Evolutionary conservation across 139 green algal genomes (phyloP).

Genomic region (Picochlorum costavermella): DNA sequence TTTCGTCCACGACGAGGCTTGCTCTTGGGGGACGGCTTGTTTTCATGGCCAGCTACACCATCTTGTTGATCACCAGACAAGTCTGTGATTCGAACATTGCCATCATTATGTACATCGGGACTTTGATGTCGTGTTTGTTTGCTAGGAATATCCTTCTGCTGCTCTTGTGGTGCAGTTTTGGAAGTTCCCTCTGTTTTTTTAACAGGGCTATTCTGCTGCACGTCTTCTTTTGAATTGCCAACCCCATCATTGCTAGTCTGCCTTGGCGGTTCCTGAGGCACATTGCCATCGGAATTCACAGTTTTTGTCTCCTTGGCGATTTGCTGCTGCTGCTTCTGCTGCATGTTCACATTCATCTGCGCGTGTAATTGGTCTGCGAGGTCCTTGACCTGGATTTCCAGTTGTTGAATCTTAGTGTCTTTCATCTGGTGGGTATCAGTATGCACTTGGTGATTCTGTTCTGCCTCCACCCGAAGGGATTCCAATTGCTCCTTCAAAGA

Average conservation of each 20-base stretch:
- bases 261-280: too few species aligned
- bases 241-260: too few species aligned
- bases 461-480: not conserved
- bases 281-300: not conserved
- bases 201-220: too few species aligned
- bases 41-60: not conserved
- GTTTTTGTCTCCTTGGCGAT: not conserved
- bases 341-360: not conserved
- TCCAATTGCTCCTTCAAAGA: not conserved
- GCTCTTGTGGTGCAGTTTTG: too few species aligned
- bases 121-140: too few species aligned
- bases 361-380: not conserved
- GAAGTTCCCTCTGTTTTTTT: too few species aligned
- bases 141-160: too few species aligned
- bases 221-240: too few species aligned
- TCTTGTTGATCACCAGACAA: not conserved
- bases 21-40: not conserved
- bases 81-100: not conserved
- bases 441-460: not conserved
- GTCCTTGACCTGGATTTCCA: not conserved
- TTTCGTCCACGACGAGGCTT: not conserved
- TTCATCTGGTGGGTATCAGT: not conserved
- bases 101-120: not conserved
- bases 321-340: not conserved
- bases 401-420: not conserved